These are phyloP conservation scores for Rhizoctonia solani DNA, from an alignment of 1,284 basidiomycete genomes.

Conservation along the genomic window DNA sequence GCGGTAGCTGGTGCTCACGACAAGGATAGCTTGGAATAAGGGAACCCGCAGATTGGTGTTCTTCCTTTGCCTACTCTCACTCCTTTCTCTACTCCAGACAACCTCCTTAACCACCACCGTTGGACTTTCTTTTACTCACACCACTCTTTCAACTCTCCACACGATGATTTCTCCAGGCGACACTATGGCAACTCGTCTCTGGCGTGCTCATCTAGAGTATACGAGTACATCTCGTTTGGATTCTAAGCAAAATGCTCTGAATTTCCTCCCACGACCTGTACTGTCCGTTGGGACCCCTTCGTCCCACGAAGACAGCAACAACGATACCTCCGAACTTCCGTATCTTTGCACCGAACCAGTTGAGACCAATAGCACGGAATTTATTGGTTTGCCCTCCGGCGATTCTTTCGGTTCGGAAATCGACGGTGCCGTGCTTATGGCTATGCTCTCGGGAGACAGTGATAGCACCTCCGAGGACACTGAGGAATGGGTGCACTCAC, in stretches of 20 bases:
- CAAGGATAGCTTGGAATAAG: background rate
- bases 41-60: background rate
- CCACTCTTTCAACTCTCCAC: background rate
- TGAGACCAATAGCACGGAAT: background rate
- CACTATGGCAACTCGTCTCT: constrained; percentile 14
- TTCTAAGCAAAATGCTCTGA: background rate
- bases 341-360: constrained; percentile 5
- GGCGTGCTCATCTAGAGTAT: background rate
- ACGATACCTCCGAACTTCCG: constrained; percentile 19
- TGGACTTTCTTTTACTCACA: background rate
- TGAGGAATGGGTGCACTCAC: background rate
- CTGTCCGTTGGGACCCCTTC: background rate
- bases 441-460: constrained; percentile 6
- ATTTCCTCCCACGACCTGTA: background rate
- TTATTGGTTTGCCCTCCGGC: background rate
- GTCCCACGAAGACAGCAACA: background rate
- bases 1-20: constrained; percentile 21
- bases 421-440: background rate
- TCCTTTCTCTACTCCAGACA: background rate
- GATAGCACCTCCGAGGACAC: background rate
- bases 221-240: background rate
- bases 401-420: background rate
- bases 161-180: constrained; percentile 9
- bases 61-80: background rate
- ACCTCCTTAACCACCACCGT: constrained; percentile 14